phyloP scores from a whole-genome alignment of 345 rosid species.

The Populus ilicifolia region DNA sequence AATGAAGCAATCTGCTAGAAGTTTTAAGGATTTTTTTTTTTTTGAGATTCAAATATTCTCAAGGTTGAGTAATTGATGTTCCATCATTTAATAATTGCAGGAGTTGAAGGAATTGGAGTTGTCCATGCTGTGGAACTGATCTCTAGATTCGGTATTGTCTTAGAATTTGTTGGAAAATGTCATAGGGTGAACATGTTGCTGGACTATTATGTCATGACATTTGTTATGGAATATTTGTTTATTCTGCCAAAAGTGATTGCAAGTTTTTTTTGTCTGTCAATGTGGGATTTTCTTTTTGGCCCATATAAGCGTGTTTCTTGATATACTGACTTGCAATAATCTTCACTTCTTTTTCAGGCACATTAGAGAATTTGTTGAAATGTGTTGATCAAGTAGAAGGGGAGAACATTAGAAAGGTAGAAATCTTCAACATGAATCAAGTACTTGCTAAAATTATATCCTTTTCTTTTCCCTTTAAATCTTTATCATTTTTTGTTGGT shows the following conservation, averaged over 20 bases:
- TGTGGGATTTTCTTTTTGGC: not conserved
- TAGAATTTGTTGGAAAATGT: not conserved
- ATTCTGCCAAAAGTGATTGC: not conserved
- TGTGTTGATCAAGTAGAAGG: constrained; percentile 67
- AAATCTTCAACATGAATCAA: not conserved
- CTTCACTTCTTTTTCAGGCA: constrained; percentile 37
- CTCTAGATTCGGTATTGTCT: constrained; percentile 58
- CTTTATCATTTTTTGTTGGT: not conserved
- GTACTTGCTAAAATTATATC: not conserved
- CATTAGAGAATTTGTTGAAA: constrained; percentile 71
- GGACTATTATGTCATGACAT: not conserved
- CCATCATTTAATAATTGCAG: constrained; percentile 39
- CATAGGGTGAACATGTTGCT: not conserved
- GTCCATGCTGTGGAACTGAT: constrained; percentile 74
- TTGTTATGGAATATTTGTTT: not conserved
- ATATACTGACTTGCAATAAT: constrained; percentile 4
- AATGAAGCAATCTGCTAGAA: not conserved
- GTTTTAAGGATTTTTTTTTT: not conserved
- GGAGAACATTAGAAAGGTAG: constrained; percentile 58
- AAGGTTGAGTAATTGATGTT: constrained; percentile 9
- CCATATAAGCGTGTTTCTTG: not conserved
- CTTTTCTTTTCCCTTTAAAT: not conserved
- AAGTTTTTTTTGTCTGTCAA: not conserved
- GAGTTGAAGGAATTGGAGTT: constrained; percentile 80
- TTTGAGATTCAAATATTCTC: not conserved